Evolutionary conservation across 108 stramenopile genomes (phyloP).

Genomic region (Cyclostephanos tholiformis): DNA sequence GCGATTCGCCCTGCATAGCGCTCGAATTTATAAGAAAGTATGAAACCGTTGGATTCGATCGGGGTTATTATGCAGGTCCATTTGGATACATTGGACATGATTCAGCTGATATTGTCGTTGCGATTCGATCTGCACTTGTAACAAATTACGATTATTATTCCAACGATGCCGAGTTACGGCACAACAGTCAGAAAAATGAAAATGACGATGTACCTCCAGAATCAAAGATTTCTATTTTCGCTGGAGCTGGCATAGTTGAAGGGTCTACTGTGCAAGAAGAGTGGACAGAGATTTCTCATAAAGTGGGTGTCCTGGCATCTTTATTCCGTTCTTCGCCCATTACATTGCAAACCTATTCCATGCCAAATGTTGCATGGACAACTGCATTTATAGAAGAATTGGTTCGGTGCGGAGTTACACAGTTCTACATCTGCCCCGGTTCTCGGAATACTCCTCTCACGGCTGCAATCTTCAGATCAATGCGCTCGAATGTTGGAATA

Average conservation of each 20-base stretch:
- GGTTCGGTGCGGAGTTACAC: slow-evolving; percentile 77
- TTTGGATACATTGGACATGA: slow-evolving; percentile 75
- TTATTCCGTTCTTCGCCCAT: slow-evolving; percentile 80
- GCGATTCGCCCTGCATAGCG: slow-evolving; percentile 56
- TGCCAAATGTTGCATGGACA: slow-evolving; percentile 88
- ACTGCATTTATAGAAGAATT: slow-evolving; percentile 90
- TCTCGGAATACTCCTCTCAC: slow-evolving; percentile 91
- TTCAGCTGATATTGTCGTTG: slow-evolving; percentile 76
- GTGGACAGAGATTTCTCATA: slow-evolving; percentile 84
- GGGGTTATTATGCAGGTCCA: slow-evolving; percentile 86
- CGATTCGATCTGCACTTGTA: slow-evolving; percentile 72
- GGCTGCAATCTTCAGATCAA: slow-evolving; percentile 70
- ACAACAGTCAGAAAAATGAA: not conserved
- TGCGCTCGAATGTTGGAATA: slow-evolving; percentile 64
- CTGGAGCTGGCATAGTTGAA: slow-evolving; percentile 85
- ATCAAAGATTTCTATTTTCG: slow-evolving; percentile 65
- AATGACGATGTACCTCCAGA: slow-evolving; percentile 1
- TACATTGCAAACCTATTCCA: slow-evolving; percentile 66
- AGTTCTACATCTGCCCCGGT: slow-evolving; percentile 90
- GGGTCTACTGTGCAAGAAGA: slow-evolving; percentile 82
- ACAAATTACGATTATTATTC: slow-evolving; percentile 27
- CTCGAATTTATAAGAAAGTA: slow-evolving; percentile 67
- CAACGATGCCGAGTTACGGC: not conserved
- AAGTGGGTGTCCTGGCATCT: slow-evolving; percentile 75
- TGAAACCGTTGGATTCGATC: slow-evolving; percentile 65